These are phyloP conservation scores for Oidiodendron maius DNA, from an alignment of 495 filamentous ascomycete species.

Conservation along the genomic window DNA sequence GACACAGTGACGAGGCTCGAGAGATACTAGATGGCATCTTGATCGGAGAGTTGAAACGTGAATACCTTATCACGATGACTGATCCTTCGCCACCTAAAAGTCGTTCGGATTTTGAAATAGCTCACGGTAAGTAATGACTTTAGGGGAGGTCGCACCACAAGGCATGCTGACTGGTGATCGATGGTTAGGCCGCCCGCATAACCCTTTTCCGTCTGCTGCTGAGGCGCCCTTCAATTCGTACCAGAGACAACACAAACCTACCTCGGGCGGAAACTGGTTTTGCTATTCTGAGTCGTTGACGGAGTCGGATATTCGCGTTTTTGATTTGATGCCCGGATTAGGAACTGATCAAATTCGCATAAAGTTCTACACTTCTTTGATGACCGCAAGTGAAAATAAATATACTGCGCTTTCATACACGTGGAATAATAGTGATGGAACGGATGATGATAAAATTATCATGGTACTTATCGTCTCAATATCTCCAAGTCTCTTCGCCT, in stretches of 20 bases:
- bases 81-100: background rate
- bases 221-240: background rate
- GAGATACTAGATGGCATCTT: slow-evolving; percentile 80
- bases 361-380: background rate
- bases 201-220: background rate
- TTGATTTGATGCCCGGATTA: background rate
- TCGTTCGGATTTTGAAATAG: too few species aligned
- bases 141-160: too few species aligned
- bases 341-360: background rate
- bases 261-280: background rate
- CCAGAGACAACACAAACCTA: background rate
- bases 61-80: background rate
- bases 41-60: slow-evolving; percentile 78
- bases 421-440: background rate
- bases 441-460: background rate
- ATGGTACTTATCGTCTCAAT: background rate
- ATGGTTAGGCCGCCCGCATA: too few species aligned
- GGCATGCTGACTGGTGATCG: too few species aligned
- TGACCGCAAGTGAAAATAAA: background rate
- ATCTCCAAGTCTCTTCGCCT: background rate
- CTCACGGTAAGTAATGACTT: too few species aligned
- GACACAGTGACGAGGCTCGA: slow-evolving; percentile 97
- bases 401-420: background rate
- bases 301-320: background rate
- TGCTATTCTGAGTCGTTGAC: background rate